Evolutionary conservation across 345 rosid genomes (phyloP).

Genomic region (Camelina sativa): DNA sequence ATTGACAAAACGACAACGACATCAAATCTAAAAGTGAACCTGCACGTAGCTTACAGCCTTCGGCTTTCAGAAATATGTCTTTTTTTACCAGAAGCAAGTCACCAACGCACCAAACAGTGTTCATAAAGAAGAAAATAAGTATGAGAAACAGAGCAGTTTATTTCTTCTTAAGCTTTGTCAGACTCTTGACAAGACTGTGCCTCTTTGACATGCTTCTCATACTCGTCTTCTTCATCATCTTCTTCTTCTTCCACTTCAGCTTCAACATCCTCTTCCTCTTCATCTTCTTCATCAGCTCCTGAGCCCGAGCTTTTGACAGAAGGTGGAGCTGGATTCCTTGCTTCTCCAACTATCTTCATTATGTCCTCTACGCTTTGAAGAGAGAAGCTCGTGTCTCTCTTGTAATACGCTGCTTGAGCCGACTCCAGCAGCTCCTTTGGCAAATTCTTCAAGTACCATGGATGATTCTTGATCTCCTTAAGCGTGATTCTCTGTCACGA

Average conservation of each 20-base stretch:
- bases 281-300: conserved; percentile 58
- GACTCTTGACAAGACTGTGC: conserved; percentile 43
- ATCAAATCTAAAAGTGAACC: conserved; percentile 2
- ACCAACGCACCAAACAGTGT: background rate
- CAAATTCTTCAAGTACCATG: conserved; percentile 92
- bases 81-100: background rate
- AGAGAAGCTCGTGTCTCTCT: conserved; percentile 72
- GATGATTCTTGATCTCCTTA: conserved; percentile 80
- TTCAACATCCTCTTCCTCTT: conserved; percentile 62
- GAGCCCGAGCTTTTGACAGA: conserved; percentile 67
- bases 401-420: conserved; percentile 72
- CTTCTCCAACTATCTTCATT: conserved; percentile 89
- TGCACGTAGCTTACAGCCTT: conserved; percentile 21
- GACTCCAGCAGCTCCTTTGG: conserved; percentile 83
- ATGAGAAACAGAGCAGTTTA: background rate
- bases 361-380: conserved; percentile 84
- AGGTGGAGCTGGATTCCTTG: conserved; percentile 67
- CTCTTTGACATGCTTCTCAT: conserved; percentile 45
- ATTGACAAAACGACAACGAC: conserved; percentile 17
- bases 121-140: background rate
- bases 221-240: conserved; percentile 54
- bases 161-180: conserved; percentile 18
- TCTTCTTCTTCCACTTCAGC: conserved; percentile 73
- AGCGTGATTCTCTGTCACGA: conserved; percentile 72
- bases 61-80: conserved; percentile 5